Conservation (phyloP, 805 yeast genomes). For the Candida michaelii region DNA sequence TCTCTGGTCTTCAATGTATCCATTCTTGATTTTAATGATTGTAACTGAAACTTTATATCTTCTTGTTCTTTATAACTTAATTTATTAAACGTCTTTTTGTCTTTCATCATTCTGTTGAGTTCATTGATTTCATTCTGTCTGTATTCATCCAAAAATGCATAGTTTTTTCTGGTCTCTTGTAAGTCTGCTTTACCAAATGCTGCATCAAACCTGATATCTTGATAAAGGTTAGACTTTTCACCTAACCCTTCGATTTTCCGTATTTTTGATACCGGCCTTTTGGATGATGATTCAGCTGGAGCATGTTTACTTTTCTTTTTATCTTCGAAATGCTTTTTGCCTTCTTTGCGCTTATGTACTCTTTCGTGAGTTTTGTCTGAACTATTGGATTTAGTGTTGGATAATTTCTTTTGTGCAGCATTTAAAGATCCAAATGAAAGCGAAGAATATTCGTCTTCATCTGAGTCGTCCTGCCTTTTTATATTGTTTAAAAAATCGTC, state of each 20-base stretch:
- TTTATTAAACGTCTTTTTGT: constrained; percentile 45
- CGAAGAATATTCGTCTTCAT: constrained; percentile 49
- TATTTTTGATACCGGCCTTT: constrained; percentile 64
- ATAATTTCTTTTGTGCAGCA: constrained; percentile 54
- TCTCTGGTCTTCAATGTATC: constrained; percentile 74
- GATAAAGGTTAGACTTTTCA: constrained; percentile 48
- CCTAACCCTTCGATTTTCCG: constrained; percentile 74
- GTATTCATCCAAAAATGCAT: constrained; percentile 83
- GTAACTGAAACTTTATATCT: constrained; percentile 55
- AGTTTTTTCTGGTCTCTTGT: constrained; percentile 66
- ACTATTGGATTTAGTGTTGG: neutral
- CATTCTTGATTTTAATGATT: constrained; percentile 64
- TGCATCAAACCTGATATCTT: constrained; percentile 88
- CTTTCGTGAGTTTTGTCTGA: neutral
- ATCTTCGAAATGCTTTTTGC: constrained; percentile 15
- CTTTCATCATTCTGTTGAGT: constrained; percentile 55
- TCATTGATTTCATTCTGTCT: constrained; percentile 69
- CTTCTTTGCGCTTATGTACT: neutral
- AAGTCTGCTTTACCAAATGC: constrained; percentile 84
- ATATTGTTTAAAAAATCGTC: constrained; percentile 1
- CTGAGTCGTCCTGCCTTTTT: constrained; percentile 6
- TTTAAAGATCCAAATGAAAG: constrained; percentile 67
- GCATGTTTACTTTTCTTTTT: constrained; percentile 69
- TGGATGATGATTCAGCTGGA: constrained; percentile 78
- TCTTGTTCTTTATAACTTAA: constrained; percentile 47